Base-by-base conservation (phyloP, 768 basidiomycete species). In the Leccinum truebloodii region DNA sequence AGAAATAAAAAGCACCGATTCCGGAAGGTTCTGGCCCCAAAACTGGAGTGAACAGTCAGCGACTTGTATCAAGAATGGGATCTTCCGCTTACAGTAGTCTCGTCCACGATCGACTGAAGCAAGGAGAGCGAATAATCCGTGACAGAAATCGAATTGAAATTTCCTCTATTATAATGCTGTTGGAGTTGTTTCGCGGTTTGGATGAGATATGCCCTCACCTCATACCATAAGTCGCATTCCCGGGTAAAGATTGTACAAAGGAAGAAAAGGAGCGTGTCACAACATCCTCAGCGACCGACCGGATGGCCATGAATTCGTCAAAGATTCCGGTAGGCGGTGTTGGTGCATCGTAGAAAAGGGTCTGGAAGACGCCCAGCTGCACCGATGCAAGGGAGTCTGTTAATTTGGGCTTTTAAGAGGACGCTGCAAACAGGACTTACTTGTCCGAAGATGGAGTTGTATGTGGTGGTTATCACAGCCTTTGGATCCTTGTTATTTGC, bases 271-370 rank as follows among this genome's bases (percentile, higher is more conserved):
- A 61, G 13, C 60, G 59, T 0, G 63, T 70, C 0, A 55, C 58
- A 12, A 68, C 3, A 12, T 62, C 12, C 32, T 22, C 16, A 20
- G 24, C 54, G 35, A 61, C 18, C 8, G 51, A 54, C 10, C 59
- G 51, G 50, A 72, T 67, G 1, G 55, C 54, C 2, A 65, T 39
- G 35, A 84, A 59, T 32, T 63, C 63, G 8, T 72, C 71, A 59
- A 68, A 67, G 4, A 66, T 46, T 1, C 68, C 66, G 12, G 46
- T 4, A 6, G 66, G 71, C 18, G 58, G 66, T 7, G 35, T 50
- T 10, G 63, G 84, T 1, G 65, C 82, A 63, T 88, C 82, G 63
- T 87, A 88, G 68, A 88, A 88, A 10, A 87, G 26, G 5, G 81
- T 54, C 12, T 74, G 63, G 51, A 69, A 71, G 34, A 54, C 52